Evolutionary conservation across 805 yeast genomes (phyloP).

Genomic region (Brettanomyces nanus): DNA sequence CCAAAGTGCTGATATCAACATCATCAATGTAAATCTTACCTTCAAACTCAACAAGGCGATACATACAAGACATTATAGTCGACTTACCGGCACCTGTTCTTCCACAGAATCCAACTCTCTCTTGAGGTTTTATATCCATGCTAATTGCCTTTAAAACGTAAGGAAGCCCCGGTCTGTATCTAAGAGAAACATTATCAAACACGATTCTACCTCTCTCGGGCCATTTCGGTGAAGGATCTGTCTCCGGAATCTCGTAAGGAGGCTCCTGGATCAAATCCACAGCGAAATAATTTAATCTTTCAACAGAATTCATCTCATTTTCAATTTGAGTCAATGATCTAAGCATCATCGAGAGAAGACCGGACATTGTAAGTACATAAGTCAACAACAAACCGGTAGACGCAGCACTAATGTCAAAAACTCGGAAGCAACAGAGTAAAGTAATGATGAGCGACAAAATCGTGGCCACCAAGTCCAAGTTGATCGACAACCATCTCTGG

Average conservation of each 20-base stretch:
- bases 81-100: constrained; percentile 85
- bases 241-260: constrained; percentile 38
- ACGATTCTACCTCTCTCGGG: constrained; percentile 39
- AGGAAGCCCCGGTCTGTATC: constrained; percentile 56
- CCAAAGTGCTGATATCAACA: constrained; percentile 42
- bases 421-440: constrained; percentile 50
- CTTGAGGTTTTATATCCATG: constrained; percentile 40
- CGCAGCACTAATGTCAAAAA: constrained; percentile 47
- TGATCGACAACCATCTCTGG: constrained; percentile 59
- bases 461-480: constrained; percentile 41
- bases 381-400: constrained; percentile 56
- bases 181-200: constrained; percentile 41
- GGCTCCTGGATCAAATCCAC: constrained; percentile 58
- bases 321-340: constrained; percentile 64
- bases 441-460: constrained; percentile 39
- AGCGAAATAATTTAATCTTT: constrained; percentile 61
- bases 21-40: constrained; percentile 52
- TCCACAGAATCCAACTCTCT: constrained; percentile 79
- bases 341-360: constrained; percentile 41
- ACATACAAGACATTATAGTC: constrained; percentile 54
- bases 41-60: constrained; percentile 44
- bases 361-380: constrained; percentile 52
- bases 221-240: constrained; percentile 38
- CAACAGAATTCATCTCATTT: constrained; percentile 77
- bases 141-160: constrained; percentile 41